Conservation (phyloP, 2,329 filamentous ascomycete genomes). For the Phyllosticta citribraziliensis region DNA sequence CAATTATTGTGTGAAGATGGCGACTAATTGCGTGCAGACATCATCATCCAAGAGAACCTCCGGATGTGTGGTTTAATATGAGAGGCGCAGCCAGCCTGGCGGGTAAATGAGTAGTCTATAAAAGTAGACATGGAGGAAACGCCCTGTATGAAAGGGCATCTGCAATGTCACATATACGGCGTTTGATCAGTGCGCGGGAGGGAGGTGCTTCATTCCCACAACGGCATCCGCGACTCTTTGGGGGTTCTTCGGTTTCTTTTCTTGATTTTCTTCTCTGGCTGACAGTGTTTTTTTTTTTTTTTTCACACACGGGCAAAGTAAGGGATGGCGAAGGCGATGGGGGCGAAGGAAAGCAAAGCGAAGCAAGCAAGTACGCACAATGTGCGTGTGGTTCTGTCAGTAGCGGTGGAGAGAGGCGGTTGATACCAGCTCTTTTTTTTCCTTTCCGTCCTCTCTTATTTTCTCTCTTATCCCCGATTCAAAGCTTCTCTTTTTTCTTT, state of each 20-base stretch:
- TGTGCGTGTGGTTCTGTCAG: constrained; percentile 1
- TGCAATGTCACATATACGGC: constrained; percentile 10
- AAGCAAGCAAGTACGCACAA: neutral
- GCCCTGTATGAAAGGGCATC: neutral
- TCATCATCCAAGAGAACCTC: constrained; percentile 99
- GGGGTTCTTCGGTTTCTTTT: neutral
- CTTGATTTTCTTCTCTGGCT: constrained; percentile 1
- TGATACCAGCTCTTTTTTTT: constrained; percentile 9
- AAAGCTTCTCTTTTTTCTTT: neutral
- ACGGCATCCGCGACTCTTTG: constrained; percentile 3
- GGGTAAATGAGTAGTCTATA: constrained; percentile 1
- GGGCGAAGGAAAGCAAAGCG: no score
- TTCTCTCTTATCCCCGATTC: neutral
- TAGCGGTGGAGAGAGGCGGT: constrained; percentile 8
- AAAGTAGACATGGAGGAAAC: constrained; percentile 9
- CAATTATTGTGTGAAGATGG: neutral
- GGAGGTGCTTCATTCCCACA: neutral
- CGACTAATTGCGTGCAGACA: constrained; percentile 50
- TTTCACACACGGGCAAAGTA: neutral
- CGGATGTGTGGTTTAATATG: constrained; percentile 95
- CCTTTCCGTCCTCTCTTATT: neutral
- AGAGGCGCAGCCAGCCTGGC: constrained; percentile 21
- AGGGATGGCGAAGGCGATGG: neutral
- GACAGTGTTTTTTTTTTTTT: neutral
- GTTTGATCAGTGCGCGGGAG: constrained; percentile 9